Evolutionary conservation across 371 early-diverging fungal genomes (phyloP).

Genomic region (Actinomucor elegans): DNA sequence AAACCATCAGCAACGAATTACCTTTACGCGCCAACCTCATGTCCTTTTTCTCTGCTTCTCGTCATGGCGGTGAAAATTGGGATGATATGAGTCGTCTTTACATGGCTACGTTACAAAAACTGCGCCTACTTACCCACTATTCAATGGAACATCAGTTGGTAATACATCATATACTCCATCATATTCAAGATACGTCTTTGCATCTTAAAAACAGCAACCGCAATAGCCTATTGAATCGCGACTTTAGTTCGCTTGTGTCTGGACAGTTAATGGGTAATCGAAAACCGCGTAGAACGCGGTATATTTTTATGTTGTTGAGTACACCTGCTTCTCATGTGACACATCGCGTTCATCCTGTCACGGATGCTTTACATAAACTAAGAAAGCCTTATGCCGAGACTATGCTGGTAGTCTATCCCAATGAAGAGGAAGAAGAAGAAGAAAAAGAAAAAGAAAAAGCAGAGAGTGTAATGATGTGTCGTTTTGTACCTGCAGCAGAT

Average conservation of each 20-base stretch:
- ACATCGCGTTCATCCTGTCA: slow-evolving; percentile 23
- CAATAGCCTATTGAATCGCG: not conserved
- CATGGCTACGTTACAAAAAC: slow-evolving; percentile 9
- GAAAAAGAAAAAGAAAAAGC: not conserved
- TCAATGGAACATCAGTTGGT: slow-evolving; percentile 12
- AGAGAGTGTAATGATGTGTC: not conserved
- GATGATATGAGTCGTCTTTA: slow-evolving; percentile 5
- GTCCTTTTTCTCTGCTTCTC: slow-evolving; percentile 3
- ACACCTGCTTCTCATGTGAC: slow-evolving; percentile 17
- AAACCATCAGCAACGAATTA: slow-evolving; percentile 1
- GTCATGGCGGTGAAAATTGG: not conserved
- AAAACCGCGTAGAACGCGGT: slow-evolving; percentile 15
- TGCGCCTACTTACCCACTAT: slow-evolving; percentile 2
- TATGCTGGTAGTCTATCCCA: not conserved
- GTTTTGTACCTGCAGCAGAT: slow-evolving; percentile 14
- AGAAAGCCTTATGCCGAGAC: slow-evolving; percentile 26
- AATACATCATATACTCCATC: not conserved
- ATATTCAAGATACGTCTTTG: not conserved
- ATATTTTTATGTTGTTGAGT: slow-evolving; percentile 29
- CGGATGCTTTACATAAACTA: slow-evolving; percentile 9
- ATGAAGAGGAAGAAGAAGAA: not conserved
- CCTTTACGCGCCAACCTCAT: slow-evolving; percentile 8
- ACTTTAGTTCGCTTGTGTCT: slow-evolving; percentile 5
- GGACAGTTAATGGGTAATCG: not conserved
- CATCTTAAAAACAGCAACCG: not conserved